Evolutionary conservation across 306 rosid genomes (phyloP).

Genomic region (peach (Prunus persica)): DNA sequence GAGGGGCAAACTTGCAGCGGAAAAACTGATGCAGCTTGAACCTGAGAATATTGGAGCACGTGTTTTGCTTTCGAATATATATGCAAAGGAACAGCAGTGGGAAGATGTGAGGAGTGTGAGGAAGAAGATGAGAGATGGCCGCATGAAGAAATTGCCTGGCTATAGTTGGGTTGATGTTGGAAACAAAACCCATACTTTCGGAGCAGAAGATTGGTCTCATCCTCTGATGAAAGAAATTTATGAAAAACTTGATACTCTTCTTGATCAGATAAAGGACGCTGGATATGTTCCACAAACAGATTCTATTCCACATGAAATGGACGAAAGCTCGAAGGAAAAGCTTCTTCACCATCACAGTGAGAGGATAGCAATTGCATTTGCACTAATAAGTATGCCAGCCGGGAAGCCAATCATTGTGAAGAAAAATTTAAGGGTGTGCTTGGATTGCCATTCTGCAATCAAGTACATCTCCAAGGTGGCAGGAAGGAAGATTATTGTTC

Average conservation of each 20-base stretch:
- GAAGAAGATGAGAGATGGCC: slow-evolving; percentile 43
- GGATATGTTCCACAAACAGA: slow-evolving; percentile 49
- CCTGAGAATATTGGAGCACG: slow-evolving; percentile 51
- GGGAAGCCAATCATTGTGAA: slow-evolving; percentile 52
- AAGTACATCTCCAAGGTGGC: slow-evolving; percentile 47
- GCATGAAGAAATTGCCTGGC: slow-evolving; percentile 49
- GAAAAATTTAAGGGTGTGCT: slow-evolving; percentile 56
- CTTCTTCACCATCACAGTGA: slow-evolving; percentile 54
- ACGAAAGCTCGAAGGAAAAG: slow-evolving; percentile 37
- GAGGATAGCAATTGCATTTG: slow-evolving; percentile 55
- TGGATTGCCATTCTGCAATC: slow-evolving; percentile 53
- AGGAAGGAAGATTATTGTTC: slow-evolving; percentile 41
- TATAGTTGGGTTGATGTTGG: slow-evolving; percentile 61
- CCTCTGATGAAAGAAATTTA: slow-evolving; percentile 45
- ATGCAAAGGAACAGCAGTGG: slow-evolving; percentile 49
- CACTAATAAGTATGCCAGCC: slow-evolving; percentile 31
- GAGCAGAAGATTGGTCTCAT: slow-evolving; percentile 57
- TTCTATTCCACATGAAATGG: slow-evolving; percentile 38
- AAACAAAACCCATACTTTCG: slow-evolving; percentile 48
- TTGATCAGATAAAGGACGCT: slow-evolving; percentile 39
- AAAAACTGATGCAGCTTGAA: slow-evolving; percentile 47
- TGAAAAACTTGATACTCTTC: slow-evolving; percentile 40
- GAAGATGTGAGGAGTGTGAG: slow-evolving; percentile 49
- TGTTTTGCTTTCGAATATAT: slow-evolving; percentile 51
- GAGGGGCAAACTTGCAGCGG: slow-evolving; percentile 52